These are phyloP conservation scores for Gentiana dahurica DNA, from an alignment of 257 asterid species.

Conservation along the genomic window DNA sequence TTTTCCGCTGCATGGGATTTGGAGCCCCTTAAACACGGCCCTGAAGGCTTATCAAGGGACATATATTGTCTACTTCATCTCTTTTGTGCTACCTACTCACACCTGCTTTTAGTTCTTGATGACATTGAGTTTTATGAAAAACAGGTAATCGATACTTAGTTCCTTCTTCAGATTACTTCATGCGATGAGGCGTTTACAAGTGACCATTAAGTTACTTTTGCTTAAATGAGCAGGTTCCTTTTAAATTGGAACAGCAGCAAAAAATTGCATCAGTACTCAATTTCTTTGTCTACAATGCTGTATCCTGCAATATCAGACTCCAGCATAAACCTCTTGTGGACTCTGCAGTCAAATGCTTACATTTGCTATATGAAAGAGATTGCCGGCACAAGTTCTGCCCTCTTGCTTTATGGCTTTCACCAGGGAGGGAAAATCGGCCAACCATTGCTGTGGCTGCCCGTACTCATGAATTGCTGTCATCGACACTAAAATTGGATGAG, in stretches of 20 bases:
- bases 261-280: slow-evolving; percentile 67
- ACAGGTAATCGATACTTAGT: slow-evolving; percentile 35
- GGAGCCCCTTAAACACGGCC: slow-evolving; percentile 63
- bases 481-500: slow-evolving; percentile 26
- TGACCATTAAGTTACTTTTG: slow-evolving; percentile 2
- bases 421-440: slow-evolving; percentile 74
- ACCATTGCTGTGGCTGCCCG: slow-evolving; percentile 94
- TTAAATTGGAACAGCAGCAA: slow-evolving; percentile 74
- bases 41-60: slow-evolving; percentile 68
- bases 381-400: slow-evolving; percentile 87
- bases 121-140: slow-evolving; percentile 91
- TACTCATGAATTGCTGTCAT: slow-evolving; percentile 60
- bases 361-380: slow-evolving; percentile 86
- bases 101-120: slow-evolving; percentile 81
- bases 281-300: slow-evolving; percentile 70
- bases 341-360: slow-evolving; percentile 86
- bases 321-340: slow-evolving; percentile 47
- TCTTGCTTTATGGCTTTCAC: slow-evolving; percentile 90
- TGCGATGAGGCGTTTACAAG: background rate
- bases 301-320: slow-evolving; percentile 34
- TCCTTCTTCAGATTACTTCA: slow-evolving; percentile 1
- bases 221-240: slow-evolving; percentile 55
- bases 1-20: slow-evolving; percentile 64
- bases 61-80: slow-evolving; percentile 64
- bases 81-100: slow-evolving; percentile 85